phyloP scores from a whole-genome alignment of 306 rosid genomes.

The Quercus glauca region DNA sequence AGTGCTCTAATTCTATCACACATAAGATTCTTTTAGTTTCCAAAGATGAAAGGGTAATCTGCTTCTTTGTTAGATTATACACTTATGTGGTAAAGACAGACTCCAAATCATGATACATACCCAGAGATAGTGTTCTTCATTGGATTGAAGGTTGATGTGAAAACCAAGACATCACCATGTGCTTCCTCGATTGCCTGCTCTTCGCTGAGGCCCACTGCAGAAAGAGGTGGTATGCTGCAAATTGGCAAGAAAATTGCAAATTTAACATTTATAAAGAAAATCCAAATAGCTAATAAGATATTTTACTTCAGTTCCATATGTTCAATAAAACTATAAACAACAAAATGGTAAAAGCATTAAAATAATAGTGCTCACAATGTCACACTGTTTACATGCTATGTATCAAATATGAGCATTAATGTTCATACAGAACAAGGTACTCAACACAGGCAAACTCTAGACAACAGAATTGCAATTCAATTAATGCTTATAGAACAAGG shows the following conservation, averaged over 20 bases:
- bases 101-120: conserved; percentile 42
- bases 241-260: conserved; percentile 16
- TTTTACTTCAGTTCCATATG: not conserved
- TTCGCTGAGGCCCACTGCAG: conserved; percentile 91
- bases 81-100: conserved; percentile 11
- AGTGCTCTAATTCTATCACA: not conserved
- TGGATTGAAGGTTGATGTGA: conserved; percentile 86
- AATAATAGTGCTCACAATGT: not conserved
- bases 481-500: not conserved
- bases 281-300: not conserved
- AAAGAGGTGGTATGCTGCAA: conserved; percentile 95
- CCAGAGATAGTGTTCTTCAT: conserved; percentile 97
- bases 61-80: not conserved
- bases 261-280: conserved; percentile 4
- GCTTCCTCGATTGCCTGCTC: conserved; percentile 80
- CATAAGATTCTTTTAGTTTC: not conserved
- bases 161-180: conserved; percentile 71
- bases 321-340: not conserved
- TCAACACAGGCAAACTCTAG: not conserved
- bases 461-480: not conserved
- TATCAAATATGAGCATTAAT: too few species aligned
- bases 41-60: not conserved
- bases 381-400: not conserved
- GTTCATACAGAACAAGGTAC: too few species aligned
- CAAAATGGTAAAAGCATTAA: not conserved